These are phyloP conservation scores for Trichoderma citrinoviride DNA, from an alignment of 2,329 filamentous ascomycete species.

Conservation along the genomic window DNA sequence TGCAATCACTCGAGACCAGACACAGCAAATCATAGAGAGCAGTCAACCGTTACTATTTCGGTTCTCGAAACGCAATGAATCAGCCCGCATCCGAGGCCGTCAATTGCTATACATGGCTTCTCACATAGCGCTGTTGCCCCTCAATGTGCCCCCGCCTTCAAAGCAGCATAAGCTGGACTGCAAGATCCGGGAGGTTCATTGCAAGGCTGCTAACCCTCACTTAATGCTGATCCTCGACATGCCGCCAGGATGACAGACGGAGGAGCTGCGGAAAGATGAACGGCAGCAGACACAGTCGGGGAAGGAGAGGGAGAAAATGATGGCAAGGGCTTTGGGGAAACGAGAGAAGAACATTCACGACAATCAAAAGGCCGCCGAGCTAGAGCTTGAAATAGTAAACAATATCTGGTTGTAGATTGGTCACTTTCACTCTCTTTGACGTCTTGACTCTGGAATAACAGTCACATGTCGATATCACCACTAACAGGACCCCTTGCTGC, in stretches of 20 bases:
- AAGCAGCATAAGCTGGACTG: background rate
- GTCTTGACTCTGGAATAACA: background rate
- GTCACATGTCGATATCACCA: too few relatives aligned
- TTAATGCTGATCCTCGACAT: background rate
- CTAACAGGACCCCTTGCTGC: too few relatives aligned
- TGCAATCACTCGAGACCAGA: background rate
- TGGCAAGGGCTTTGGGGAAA: background rate
- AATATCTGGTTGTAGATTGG: too few relatives aligned
- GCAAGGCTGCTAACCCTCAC: background rate
- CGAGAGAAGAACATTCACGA: background rate
- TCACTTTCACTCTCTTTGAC: background rate
- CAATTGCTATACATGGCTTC: background rate
- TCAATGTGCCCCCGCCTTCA: background rate
- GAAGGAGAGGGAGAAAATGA: background rate
- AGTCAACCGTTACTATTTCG: background rate
- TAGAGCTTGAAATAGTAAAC: background rate
- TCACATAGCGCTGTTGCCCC: background rate
- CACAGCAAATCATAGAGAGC: background rate
- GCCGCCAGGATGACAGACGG: background rate
- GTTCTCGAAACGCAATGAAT: background rate
- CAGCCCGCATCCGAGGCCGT: background rate
- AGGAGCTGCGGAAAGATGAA: background rate
- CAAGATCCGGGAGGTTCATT: background rate
- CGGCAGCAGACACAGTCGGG: background rate
- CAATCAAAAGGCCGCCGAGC: background rate